Base-by-base conservation (phyloP, 352 stramenopile species). In the Pythium diclinum region DNA sequence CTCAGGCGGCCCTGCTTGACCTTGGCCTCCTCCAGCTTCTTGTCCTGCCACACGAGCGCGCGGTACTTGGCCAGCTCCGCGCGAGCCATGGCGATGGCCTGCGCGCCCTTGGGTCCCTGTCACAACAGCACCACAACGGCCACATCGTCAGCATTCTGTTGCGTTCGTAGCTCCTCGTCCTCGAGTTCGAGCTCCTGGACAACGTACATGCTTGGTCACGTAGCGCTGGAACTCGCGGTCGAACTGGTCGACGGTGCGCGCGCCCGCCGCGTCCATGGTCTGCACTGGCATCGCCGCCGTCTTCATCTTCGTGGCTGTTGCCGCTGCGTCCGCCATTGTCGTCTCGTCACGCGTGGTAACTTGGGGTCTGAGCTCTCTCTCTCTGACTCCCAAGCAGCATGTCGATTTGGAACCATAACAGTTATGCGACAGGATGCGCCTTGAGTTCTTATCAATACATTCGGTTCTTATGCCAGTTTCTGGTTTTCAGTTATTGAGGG, bases 161-260 rank as follows among this genome's bases (percentile, higher is more conserved):
- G 6, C 14, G 40, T 10, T 32, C 36, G 59, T 56, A 16, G 53
- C 23, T 11, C 0, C 16, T 51, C 44, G 44, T 51, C 44, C 44
- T 51, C 44, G n/a, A n/a, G n/a, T n/a, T n/a, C n/a, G n/a, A 25
- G 44, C 14, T 9, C 19, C 7, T 3, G 36, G n/a, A 30, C 19
- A 16, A 61, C 66, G 36, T 44, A 92, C 85, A 56, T 93, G 82
- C 61, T 91, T 91, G 68, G 78, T 92, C 56, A 85, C 92, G 69
- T 95, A 95, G 54, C 82, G 81, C 68, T 89, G 82, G 68, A 95
- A 95, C 71, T 95, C 87, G 17, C 84, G 75, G 68, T 95, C 87
- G 65, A 92, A 95, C 70, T 94, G 83, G 40, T 94, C 83, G 21
- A 79, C 78, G 1, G 81, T 75, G 19, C 47, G 65, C 28, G 21